Evolutionary conservation across 176 grass and related monocot species (phyloP), one percentile per base, ranked within the genome.

Genomic region (Bothriochloa decipiens): DNA sequence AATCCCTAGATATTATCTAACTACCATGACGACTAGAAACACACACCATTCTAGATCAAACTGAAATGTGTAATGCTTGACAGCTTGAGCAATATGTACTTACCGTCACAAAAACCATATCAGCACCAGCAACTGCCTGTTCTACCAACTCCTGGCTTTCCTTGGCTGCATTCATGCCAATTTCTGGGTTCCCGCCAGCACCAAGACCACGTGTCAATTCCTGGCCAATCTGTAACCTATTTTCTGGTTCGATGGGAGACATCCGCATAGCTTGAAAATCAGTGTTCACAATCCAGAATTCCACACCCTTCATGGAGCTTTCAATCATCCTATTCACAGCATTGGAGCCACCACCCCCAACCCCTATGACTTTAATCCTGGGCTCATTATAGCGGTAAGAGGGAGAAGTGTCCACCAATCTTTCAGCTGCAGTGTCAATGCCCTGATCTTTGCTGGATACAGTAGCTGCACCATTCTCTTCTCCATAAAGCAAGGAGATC

Each of bases 61-160:
- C 28, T 47, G 36, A 25, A 67, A 85, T 52, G 23, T 42, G 37
- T 0, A 20, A 70, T 26, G 70, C 76, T 62, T 62, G 10, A 26
- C n/a, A 62, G 40, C 72, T 20, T 41, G 4, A 82, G 67, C 3
- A 78, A 50, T 36, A 57, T 72, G 28, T 65, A 57, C 72, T 41
- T 86, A 96, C 94, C 20, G 94, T 96, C 37, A 96, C 94, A 69
- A 96, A 96, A 67, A 93, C 84, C 94, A 96, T 96, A 75, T 96
- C 94, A 65, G 91, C 76, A 55, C 89, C 91, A 83, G 80, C 68
- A 25, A 91, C 84, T 11, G 94, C 94, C 72, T 91, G 84, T 46
- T 96, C 91, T 53, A 96, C 90, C 20, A 86, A 74, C 40, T 91
- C 94, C 73, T 88, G 83, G 57, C 91, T 96, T 79, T 96, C 89